Evolutionary conservation across 306 rosid species (phyloP).

Genomic region (Pachyrhizus erosus): DNA sequence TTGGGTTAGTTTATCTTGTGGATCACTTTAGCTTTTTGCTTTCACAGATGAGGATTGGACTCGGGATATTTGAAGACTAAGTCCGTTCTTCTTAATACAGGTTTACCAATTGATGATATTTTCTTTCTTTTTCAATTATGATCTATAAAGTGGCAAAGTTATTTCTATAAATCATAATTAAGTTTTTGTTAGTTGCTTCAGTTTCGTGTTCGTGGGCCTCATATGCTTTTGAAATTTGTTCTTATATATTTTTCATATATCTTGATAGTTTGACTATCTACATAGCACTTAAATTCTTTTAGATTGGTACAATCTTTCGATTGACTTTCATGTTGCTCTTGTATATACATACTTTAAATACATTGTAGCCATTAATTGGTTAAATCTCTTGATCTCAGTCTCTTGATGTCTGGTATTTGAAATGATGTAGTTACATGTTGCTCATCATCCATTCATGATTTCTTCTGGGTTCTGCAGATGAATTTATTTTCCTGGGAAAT

Average conservation of each 20-base stretch:
- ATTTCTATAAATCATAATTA: neutral
- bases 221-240: neutral
- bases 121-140: constrained; percentile 16
- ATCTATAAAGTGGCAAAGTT: constrained; percentile 22
- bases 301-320: constrained; percentile 18
- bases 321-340: constrained; percentile 10
- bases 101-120: constrained; percentile 44
- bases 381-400: constrained; percentile 5
- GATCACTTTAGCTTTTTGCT: constrained; percentile 31
- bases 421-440: neutral
- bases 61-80: constrained; percentile 42
- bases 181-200: constrained; percentile 26
- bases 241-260: neutral
- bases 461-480: constrained; percentile 7
- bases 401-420: neutral
- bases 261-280: neutral
- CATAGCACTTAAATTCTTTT: neutral
- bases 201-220: neutral
- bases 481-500: constrained; percentile 17
- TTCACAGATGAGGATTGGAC: constrained; percentile 33
- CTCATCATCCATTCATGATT: neutral
- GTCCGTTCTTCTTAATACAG: constrained; percentile 44
- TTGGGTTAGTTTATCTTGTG: constrained; percentile 19
- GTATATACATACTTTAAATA: neutral
- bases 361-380: constrained; percentile 8